Base-by-base conservation (phyloP, 192 early-diverging fungal genomes). In the Geranomyces michiganensis region DNA sequence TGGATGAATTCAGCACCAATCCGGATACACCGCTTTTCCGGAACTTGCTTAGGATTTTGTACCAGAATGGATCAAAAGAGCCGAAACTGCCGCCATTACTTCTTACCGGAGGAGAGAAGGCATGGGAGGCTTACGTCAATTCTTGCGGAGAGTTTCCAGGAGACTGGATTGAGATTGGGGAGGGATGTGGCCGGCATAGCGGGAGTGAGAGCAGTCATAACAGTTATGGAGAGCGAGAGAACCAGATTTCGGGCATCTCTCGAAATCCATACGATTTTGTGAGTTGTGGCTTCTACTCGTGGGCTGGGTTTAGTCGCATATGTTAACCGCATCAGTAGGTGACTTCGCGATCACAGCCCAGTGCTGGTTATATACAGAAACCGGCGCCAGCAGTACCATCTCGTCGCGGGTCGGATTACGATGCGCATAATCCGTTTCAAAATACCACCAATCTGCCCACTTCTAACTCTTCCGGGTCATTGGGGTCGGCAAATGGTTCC, bases 101-200 rank as follows among this genome's bases (percentile, higher is more conserved):
- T 29, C 72, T 97, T 10, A 59, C 79, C 8, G 95, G 95, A 15
- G 95, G 95, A 0, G 93, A 93, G 78, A 78, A 86, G 36, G 91
- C 84, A 1, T 97, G 95, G 95, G 68, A 70, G 22, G 62, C 74
- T 0, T 82, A 76, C 17, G 67, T 88, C 36, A 84, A 84, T 7
- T 77, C 79, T 31, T 67, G 69, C 14, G 84, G 84, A 41, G 78
- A 89, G 29, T 27, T 2, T 31, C 30, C 51, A 65, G 31, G 73
- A 3, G 70, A 73, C 41, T 85, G 68, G 82, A 73, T 79, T 29
- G 74, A 77, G 73, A 76, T 77, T 43, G 82, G 78, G n/a, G 81
- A 82, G 13, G 76, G 78, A 41, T 56, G 55, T 26, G 72, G 71
- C 4, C 19, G 29, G 49, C n/a, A 44, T 53, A 36, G 22, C 14